Conservation (phyloP, 768 basidiomycete genomes). For the Leccinellum luteum region DNA sequence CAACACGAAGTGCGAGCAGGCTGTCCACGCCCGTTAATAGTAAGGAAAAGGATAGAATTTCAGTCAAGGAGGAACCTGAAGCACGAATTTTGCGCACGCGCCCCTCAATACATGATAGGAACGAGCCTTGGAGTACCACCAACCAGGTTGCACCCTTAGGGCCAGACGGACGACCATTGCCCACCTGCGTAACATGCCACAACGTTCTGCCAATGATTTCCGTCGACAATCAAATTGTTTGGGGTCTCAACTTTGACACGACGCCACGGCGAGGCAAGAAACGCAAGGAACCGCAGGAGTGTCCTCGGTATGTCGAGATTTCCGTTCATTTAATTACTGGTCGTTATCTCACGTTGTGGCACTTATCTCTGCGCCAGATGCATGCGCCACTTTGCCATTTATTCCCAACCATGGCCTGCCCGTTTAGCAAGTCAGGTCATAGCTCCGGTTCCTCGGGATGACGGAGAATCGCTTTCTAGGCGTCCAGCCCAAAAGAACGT, state of each 20-base stretch:
- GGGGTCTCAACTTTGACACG: constrained; percentile 59
- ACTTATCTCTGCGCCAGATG: constrained; percentile 46
- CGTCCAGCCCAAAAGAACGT: constrained; percentile 52
- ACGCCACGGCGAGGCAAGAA: constrained; percentile 46
- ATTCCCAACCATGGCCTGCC: constrained; percentile 67
- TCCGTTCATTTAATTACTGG: constrained; percentile 22
- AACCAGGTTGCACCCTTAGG: constrained; percentile 50
- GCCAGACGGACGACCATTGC: constrained; percentile 63
- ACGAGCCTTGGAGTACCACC: constrained; percentile 38
- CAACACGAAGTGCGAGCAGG: constrained; percentile 31
- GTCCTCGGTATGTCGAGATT: constrained; percentile 57
- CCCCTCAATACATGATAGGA: constrained; percentile 36
- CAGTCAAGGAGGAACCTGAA: constrained; percentile 50
- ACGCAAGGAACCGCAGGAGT: constrained; percentile 64
- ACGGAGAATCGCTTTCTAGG: constrained; percentile 36
- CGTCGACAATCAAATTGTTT: constrained; percentile 71
- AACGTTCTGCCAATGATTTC: constrained; percentile 75
- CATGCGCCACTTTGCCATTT: constrained; percentile 78
- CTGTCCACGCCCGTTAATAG: constrained; percentile 29
- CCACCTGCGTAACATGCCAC: constrained; percentile 68
- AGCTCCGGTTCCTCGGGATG: constrained; percentile 46
- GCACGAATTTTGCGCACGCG: constrained; percentile 50
- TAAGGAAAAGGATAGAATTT: constrained; percentile 40
- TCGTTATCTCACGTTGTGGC: constrained; percentile 13
- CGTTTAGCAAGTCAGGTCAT: constrained; percentile 52